Evolutionary conservation across 2,329 filamentous ascomycete species (phyloP), one percentile per base, ranked within the genome.

Genomic region (Tolypocladium nubicola): DNA sequence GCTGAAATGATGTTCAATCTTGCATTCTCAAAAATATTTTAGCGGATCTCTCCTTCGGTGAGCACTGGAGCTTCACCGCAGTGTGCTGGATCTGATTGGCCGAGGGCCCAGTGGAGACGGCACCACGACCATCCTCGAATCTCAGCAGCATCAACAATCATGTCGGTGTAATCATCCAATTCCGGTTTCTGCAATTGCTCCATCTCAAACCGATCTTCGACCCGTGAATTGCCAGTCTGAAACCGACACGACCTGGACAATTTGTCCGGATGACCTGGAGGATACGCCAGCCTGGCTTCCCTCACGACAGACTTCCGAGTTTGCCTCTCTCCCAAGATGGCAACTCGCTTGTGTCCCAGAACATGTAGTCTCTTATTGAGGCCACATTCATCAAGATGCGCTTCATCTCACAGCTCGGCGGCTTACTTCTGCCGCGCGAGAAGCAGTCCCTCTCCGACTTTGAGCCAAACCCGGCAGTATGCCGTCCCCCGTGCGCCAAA

Each of bases 11-110:
- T 33, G 47, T 35, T 19, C 19, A 35, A 10, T n/a, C 16, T 50
- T 11, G 26, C 47, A 35, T n/a, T 50, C 30, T 50, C 47, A 35
- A 57, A 61, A 61, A 59, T 58, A 60, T 59, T 60, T 58, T 52
- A 49, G 59, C 54, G 59, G 59, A 56, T 43, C 38, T 45, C 23
- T 33, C 2, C 23, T 38, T 56, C 41, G n/a, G 43, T 53, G 53
- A 55, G 57, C 30, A 26, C 30, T 3, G 26, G 23, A 52, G 52
- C 56, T 21, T 40, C 33, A 53, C 21, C 52, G 30, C 3, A 7
- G 9, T 4, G 7, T 39, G 21, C 53, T 54, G 50, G 43, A 53
- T 54, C 33, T 59, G 56, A 59, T 61, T 61, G 58, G 59, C 56
- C 58, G 50, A 39, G n/a, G 35, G 35, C 4, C 13, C 30, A n/a